Conservation (phyloP, 345 rosid species). For the Garcia nutans region DNA sequence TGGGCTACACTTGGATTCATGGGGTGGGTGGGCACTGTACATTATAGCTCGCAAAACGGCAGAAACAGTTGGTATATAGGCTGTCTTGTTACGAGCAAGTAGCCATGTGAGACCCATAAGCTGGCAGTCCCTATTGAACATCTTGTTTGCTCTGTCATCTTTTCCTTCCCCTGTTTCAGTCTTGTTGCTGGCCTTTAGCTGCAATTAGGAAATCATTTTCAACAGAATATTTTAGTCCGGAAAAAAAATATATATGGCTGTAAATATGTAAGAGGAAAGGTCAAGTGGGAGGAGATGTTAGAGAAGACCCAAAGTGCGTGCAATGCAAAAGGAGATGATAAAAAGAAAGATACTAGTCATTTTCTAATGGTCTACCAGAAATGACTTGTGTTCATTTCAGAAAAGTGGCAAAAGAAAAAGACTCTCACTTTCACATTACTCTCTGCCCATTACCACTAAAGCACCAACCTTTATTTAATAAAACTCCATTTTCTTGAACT, state of each 20-base stretch:
- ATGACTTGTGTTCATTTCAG: conserved; percentile 28
- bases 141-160: conserved; percentile 62
- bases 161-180: conserved; percentile 25
- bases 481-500: background rate
- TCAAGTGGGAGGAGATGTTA: conserved; percentile 16
- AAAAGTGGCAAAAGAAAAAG: conserved; percentile 27
- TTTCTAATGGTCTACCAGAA: conserved; percentile 35
- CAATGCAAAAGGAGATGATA: conserved; percentile 28
- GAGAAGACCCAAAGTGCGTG: conserved; percentile 29
- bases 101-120: conserved; percentile 99
- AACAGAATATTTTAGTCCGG: conserved; percentile 15
- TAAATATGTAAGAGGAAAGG: conserved; percentile 28
- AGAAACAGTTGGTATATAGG: conserved; percentile 93
- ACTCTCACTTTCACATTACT: background rate
- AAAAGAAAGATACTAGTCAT: conserved; percentile 10
- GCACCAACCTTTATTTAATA: too few relatives aligned
- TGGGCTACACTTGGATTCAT: conserved; percentile 80
- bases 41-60: conserved; percentile 90
- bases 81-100: conserved; percentile 91
- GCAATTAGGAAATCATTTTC: conserved; percentile 20
- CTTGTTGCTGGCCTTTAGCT: conserved; percentile 70
- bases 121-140: conserved; percentile 91
- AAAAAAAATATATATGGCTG: background rate
- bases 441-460: background rate
- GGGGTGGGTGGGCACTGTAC: conserved; percentile 85